These are phyloP conservation scores for Tylopilus vinaceipallidus DNA, from an alignment of 768 basidiomycete species.

Conservation along the genomic window DNA sequence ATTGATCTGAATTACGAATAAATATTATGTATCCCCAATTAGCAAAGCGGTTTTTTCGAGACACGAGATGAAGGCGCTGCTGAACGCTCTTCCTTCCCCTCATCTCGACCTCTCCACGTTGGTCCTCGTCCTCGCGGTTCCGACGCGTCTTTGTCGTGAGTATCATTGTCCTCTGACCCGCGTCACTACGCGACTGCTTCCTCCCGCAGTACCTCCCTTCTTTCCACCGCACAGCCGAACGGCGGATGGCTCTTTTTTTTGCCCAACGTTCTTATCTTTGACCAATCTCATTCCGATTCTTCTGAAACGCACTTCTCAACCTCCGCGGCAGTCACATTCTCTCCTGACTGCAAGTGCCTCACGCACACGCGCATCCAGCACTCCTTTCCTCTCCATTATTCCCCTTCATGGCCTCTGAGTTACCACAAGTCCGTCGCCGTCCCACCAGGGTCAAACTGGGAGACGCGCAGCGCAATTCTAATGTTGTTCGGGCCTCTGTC, in stretches of 20 bases:
- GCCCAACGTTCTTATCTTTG: conserved; percentile 5
- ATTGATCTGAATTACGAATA: background rate
- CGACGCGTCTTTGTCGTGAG: conserved; percentile 11
- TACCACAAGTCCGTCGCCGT: conserved; percentile 25
- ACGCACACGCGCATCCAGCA: conserved; percentile 3
- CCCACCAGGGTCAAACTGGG: conserved; percentile 23
- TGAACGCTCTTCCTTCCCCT: background rate
- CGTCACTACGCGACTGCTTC: too few relatives aligned
- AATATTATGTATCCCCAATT: conserved; percentile 7
- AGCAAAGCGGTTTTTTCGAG: conserved; percentile 2
- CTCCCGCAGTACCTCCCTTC: conserved; percentile 7
- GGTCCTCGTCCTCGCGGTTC: conserved; percentile 3
- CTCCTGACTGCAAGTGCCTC: background rate
- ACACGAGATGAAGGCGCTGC: background rate
- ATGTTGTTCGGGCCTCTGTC: conserved; percentile 66
- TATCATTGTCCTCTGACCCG: too few relatives aligned
- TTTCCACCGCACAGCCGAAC: conserved; percentile 8
- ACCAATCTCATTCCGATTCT: conserved; percentile 15
- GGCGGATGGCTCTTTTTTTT: conserved; percentile 24
- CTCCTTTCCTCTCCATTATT: conserved; percentile 18
- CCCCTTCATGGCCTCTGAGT: conserved; percentile 21
- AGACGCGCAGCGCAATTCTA: conserved; percentile 45
- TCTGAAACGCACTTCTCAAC: conserved; percentile 6
- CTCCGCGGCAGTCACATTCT: conserved; percentile 1
- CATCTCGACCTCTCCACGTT: conserved; percentile 6